Evolutionary conservation across 495 filamentous ascomycete species (phyloP).

Genomic region (Neurospora cerealis): DNA sequence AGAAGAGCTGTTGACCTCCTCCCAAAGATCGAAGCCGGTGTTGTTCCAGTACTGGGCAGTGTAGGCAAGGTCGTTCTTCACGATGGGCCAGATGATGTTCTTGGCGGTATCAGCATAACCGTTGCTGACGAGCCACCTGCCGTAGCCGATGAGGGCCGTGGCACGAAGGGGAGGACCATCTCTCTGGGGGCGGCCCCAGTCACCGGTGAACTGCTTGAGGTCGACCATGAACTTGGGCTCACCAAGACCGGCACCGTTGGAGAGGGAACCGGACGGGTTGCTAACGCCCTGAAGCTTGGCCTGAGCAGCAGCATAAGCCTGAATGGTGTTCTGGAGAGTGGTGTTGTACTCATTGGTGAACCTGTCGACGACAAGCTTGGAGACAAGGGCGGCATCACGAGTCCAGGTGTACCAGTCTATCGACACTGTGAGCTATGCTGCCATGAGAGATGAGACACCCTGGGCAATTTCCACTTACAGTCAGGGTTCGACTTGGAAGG

Average conservation of each 20-base stretch:
- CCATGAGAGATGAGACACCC: constrained; percentile 1
- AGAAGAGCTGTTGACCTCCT: constrained; percentile 52
- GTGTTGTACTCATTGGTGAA: constrained; percentile 45
- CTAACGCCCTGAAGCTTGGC: constrained; percentile 50
- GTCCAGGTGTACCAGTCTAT: constrained; percentile 60
- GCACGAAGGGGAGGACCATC: constrained; percentile 65
- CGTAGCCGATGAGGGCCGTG: constrained; percentile 42
- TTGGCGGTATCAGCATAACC: constrained; percentile 32
- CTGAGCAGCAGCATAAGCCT: constrained; percentile 47
- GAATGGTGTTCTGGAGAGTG: constrained; percentile 41
- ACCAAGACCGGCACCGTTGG: constrained; percentile 42
- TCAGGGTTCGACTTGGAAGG: constrained; percentile 49
- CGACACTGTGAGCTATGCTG: neutral
- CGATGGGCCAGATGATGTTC: constrained; percentile 48
- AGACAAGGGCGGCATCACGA: constrained; percentile 56
- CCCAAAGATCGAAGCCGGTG: constrained; percentile 63
- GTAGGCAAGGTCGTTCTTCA: constrained; percentile 60
- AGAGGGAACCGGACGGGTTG: constrained; percentile 49
- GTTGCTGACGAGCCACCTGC: constrained; percentile 38
- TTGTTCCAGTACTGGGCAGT: constrained; percentile 63
- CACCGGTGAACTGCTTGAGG: constrained; percentile 47
- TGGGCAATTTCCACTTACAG: constrained; percentile 35
- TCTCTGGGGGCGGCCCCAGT: constrained; percentile 62
- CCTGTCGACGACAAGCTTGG: constrained; percentile 50
- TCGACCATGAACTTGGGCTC: constrained; percentile 55